Conservation (phyloP, 2,329 filamentous ascomycete genomes). For the Talaromyces rugulosus region DNA sequence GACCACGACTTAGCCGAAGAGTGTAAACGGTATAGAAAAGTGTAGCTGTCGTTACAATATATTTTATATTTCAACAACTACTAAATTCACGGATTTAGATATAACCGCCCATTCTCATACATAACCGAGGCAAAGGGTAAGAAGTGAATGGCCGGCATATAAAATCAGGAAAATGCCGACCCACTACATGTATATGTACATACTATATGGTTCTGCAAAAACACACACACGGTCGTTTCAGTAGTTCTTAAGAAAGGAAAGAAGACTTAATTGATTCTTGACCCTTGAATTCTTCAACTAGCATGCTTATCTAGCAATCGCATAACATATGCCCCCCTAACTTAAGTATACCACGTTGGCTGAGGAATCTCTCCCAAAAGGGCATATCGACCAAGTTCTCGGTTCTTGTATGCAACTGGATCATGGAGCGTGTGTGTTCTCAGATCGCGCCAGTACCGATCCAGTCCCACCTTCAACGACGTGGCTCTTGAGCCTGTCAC, state of each 20-base stretch:
- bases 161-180: background rate
- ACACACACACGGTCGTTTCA: background rate
- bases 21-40: no score
- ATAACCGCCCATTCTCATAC: background rate
- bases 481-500: constrained; percentile 59
- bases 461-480: constrained; percentile 55
- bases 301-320: no score
- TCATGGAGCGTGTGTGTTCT: constrained; percentile 64
- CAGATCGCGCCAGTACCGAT: constrained; percentile 65
- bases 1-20: no score
- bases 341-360: constrained; percentile 59
- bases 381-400: constrained; percentile 56
- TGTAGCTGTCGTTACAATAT: background rate
- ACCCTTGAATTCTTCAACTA: background rate
- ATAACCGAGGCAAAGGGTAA: background rate
- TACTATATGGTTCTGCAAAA: background rate
- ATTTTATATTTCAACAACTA: background rate
- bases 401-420: constrained; percentile 63
- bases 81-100: background rate
- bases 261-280: background rate
- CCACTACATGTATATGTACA: background rate
- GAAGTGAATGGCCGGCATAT: background rate
- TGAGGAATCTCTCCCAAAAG: constrained; percentile 55
- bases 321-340: no score
- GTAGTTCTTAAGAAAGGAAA: background rate